Evolutionary conservation across 192 early-diverging fungal genomes (phyloP).

Genomic region (Cladochytrium replicatum): DNA sequence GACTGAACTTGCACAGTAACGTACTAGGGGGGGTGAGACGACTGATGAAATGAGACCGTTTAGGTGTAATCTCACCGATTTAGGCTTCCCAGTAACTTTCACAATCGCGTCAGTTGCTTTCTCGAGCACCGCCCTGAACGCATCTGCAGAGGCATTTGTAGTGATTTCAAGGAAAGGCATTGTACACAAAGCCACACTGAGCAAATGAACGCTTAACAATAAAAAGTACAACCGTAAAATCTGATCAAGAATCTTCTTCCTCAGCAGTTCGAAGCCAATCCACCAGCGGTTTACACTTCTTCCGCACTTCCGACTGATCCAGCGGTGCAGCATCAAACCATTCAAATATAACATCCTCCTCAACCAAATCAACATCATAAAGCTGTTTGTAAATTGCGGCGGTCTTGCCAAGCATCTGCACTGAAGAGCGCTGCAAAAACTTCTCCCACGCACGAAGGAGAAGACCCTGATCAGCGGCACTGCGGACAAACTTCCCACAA

Average conservation of each 20-base stretch:
- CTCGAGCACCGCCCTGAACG: too few species aligned
- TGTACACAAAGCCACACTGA: too few species aligned
- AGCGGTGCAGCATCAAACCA: constrained; percentile 49
- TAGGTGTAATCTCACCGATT: too few species aligned
- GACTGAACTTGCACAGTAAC: too few species aligned
- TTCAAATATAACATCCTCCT: constrained; percentile 64
- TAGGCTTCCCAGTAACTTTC: too few species aligned
- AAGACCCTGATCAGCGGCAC: constrained; percentile 40
- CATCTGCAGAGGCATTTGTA: too few species aligned
- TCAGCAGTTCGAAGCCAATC: constrained; percentile 75
- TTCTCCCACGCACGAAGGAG: constrained; percentile 57
- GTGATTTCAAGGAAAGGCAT: too few species aligned
- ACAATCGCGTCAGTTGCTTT: too few species aligned
- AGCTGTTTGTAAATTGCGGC: constrained; percentile 53
- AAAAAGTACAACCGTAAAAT: too few species aligned
- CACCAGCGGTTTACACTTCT: constrained; percentile 56
- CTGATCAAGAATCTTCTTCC: constrained; percentile 55
- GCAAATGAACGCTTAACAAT: too few species aligned
- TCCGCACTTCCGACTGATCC: constrained; percentile 47
- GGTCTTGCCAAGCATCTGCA: constrained; percentile 41
- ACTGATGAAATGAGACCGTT: too few species aligned
- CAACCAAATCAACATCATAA: constrained; percentile 66
- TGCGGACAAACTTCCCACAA: constrained; percentile 44
- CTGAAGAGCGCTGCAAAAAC: constrained; percentile 26
- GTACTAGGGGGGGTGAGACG: too few species aligned